phyloP scores from a whole-genome alignment of 176 grass and related monocot species.

The Paspalum notatum region DNA sequence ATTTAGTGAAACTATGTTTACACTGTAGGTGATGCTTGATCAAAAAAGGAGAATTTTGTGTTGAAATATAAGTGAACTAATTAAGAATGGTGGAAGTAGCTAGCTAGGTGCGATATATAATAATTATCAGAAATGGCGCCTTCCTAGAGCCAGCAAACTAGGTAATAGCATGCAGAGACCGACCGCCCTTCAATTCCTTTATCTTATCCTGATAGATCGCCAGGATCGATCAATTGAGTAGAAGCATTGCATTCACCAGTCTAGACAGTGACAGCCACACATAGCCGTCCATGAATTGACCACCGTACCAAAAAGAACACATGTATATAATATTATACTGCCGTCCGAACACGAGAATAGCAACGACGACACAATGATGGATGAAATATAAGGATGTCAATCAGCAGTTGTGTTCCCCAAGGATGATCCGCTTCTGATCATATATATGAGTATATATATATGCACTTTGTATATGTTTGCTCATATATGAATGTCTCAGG shows the following conservation, averaged over 20 bases:
- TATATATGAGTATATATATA: background rate
- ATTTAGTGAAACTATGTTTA: too few species aligned
- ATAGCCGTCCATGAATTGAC: background rate
- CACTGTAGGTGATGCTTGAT: too few species aligned
- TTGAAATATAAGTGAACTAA: too few species aligned
- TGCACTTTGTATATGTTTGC: background rate
- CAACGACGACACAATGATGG: background rate
- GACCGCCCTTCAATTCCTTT: background rate
- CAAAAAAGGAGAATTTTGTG: too few species aligned
- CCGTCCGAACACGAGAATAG: constrained; percentile 24
- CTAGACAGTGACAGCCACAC: constrained; percentile 27
- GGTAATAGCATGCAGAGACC: background rate
- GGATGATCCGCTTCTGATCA: constrained; percentile 11
- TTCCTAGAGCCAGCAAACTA: too few species aligned
- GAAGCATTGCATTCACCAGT: constrained; percentile 40
- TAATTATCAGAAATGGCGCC: too few species aligned
- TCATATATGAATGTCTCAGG: background rate
- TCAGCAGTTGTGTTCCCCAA: constrained; percentile 1
- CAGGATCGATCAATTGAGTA: constrained; percentile 46
- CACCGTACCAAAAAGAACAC: background rate
- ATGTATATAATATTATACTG: background rate
- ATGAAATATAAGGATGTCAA: background rate
- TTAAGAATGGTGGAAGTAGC: too few species aligned
- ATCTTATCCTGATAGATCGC: constrained; percentile 26
- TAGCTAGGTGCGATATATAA: too few species aligned